Evolutionary conservation across 225 moss, liverwort and hornwort genomes (phyloP).

Genomic region (Bryum argenteum): DNA sequence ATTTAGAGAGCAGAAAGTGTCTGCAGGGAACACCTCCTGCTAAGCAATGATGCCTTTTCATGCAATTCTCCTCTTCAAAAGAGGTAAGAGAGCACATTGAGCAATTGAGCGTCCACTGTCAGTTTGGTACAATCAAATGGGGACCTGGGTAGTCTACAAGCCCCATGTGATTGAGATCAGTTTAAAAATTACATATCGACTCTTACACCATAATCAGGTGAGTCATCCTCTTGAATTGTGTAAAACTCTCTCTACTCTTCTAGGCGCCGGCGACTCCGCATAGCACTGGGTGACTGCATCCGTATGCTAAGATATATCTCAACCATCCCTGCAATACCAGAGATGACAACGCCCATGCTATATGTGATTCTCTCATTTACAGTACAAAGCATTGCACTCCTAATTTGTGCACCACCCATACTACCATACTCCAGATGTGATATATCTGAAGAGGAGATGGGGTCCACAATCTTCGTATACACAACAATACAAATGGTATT

Average conservation of each 20-base stretch:
- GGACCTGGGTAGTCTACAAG: slow-evolving; percentile 18
- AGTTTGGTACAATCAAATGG: neutral
- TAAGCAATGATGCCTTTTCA: neutral
- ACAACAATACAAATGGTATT: slow-evolving; percentile 35
- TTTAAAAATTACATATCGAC: slow-evolving; percentile 29
- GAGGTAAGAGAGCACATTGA: neutral
- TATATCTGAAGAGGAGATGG: slow-evolving; percentile 16
- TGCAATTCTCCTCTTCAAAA: neutral
- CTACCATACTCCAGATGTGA: slow-evolving; percentile 25
- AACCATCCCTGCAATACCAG: slow-evolving; percentile 31
- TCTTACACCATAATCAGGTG: slow-evolving; percentile 18
- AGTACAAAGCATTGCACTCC: slow-evolving; percentile 39
- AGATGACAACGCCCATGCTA: slow-evolving; percentile 31
- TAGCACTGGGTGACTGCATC: slow-evolving; percentile 28
- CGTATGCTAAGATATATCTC: slow-evolving; percentile 28
- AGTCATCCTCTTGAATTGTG: slow-evolving; percentile 30
- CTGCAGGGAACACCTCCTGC: neutral
- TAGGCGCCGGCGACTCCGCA: slow-evolving; percentile 23
- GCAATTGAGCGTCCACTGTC: neutral
- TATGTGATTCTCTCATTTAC: slow-evolving; percentile 39
- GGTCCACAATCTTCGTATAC: slow-evolving; percentile 21
- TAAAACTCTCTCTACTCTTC: slow-evolving; percentile 18
- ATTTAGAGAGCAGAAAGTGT: neutral
- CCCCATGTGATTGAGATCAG: slow-evolving; percentile 23
- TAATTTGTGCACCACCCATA: slow-evolving; percentile 22